phyloP scores from a whole-genome alignment of 345 rosid genomes.

The Murraya paniculata region DNA sequence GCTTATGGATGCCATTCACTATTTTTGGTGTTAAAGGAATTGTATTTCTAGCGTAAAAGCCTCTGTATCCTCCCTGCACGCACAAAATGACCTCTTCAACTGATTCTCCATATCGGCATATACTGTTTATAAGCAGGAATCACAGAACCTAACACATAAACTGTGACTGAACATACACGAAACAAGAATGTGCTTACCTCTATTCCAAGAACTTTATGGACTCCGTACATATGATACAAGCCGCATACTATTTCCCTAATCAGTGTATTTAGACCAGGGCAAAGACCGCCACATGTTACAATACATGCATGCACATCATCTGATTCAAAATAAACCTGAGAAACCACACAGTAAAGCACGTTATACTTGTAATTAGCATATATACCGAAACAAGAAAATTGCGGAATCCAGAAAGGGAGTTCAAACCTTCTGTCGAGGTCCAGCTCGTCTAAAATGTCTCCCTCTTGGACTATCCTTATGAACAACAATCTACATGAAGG shows the following conservation, averaged over 20 bases:
- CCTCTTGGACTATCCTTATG: slow-evolving; percentile 80
- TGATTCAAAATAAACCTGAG: slow-evolving; percentile 65
- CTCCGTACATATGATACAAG: slow-evolving; percentile 78
- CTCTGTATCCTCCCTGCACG: slow-evolving; percentile 81
- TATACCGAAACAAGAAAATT: neutral
- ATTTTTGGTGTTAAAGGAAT: slow-evolving; percentile 59
- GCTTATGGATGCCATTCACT: slow-evolving; percentile 85
- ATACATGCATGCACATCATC: slow-evolving; percentile 85
- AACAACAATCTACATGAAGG: slow-evolving; percentile 55
- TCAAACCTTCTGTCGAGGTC: slow-evolving; percentile 81
- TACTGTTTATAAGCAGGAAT: neutral
- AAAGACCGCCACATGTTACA: slow-evolving; percentile 90
- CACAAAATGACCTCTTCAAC: neutral
- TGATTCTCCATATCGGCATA: neutral
- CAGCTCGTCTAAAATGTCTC: slow-evolving; percentile 84
- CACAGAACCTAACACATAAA: neutral
- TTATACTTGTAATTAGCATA: neutral
- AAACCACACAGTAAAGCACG: neutral
- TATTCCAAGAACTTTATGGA: slow-evolving; percentile 66
- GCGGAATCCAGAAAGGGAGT: neutral
- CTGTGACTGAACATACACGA: neutral
- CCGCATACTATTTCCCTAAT: slow-evolving; percentile 84
- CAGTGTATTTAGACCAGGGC: slow-evolving; percentile 87
- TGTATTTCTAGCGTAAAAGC: slow-evolving; percentile 80
- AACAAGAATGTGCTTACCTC: slow-evolving; percentile 42